Base-by-base conservation (phyloP, 371 early-diverging fungal species). In the Haplosporangium sp. region DNA sequence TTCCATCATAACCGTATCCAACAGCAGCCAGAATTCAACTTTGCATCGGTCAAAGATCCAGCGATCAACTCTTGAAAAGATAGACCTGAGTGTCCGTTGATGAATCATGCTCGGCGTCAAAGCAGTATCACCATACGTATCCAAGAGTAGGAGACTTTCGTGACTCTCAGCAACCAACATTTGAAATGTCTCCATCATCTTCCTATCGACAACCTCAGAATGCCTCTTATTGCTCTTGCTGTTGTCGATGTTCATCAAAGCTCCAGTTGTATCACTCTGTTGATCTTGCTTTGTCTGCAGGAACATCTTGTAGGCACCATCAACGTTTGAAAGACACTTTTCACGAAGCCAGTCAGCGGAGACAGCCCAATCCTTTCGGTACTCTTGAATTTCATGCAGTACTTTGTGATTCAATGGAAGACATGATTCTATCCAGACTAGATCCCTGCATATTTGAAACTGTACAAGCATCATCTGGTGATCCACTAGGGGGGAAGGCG, bases 21-120 rank as follows among this genome's bases (percentile, higher is more conserved):
- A 69, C 50, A 90, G 64, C 13, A 90, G 63, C 74, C 88, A 89
- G 50, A 90, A 77, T 57, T 90, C 88, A 6, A 90, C 89, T 45
- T 88, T 87, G 64, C 88, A 88, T 19, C 88, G 86, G 11, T 89
- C 89, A 71, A 89, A 87, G 39, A 87, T 90, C 90, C 90, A 90
- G 13, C 87, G 88, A 38, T 87, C 87, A 5, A 90, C 84, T 38
- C 88, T 83, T 19, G 83, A 72, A 64, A 90, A 88, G 5, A 90
- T 84, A 11, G 85, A 73, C 44, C 85, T 84, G 7, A 90, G 74
- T 48, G 87, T 85, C 34, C 78, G 52, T 20, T 78, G 78, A 15
- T 73, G 78, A n/a, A 78, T 48, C 67, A 77, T 69, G 19, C 61
- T 56, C 8, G 76, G 61, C 0, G 77, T 71, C 65, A 76, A 39